Evolutionary conservation across 1,139 yeast genomes (phyloP).

Genomic region (Pichia sp.): DNA sequence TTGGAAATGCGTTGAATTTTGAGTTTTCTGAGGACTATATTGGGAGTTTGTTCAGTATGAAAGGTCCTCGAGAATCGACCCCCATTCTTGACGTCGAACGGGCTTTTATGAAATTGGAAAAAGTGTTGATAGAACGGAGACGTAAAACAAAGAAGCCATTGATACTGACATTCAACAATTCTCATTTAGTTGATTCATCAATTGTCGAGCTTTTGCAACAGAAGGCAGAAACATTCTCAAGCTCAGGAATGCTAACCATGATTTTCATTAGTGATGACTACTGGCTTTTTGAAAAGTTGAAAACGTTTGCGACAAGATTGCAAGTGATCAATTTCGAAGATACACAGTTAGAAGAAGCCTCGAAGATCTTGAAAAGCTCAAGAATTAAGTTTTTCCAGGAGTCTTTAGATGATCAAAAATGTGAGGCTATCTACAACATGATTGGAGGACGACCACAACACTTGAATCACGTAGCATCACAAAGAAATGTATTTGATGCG

Average conservation of each 20-base stretch:
- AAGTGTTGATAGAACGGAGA: constrained; percentile 57
- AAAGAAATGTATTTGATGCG: constrained; percentile 55
- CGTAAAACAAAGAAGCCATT: constrained; percentile 47
- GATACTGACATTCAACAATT: constrained; percentile 65
- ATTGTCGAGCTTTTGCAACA: constrained; percentile 77
- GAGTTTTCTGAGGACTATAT: constrained; percentile 77
- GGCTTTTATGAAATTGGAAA: constrained; percentile 72
- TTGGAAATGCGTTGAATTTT: constrained; percentile 73
- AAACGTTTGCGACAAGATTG: constrained; percentile 66
- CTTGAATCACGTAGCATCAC: constrained; percentile 68
- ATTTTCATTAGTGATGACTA: constrained; percentile 80
- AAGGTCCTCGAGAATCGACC: constrained; percentile 84
- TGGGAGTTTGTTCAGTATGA: constrained; percentile 74
- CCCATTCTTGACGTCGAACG: constrained; percentile 79
- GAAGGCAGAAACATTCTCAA: constrained; percentile 74
- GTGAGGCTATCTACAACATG: constrained; percentile 55
- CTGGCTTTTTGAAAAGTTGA: constrained; percentile 79
- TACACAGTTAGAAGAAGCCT: constrained; percentile 52
- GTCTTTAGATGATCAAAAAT: constrained; percentile 34
- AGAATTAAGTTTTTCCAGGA: constrained; percentile 44
- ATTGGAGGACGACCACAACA: constrained; percentile 88
- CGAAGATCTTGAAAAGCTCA: constrained; percentile 52
- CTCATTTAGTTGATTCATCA: constrained; percentile 71
- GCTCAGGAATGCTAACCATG: constrained; percentile 71
- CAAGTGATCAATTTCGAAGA: constrained; percentile 73